Evolutionary conservation across 495 filamentous ascomycete species (phyloP), one percentile per base, ranked within the genome.

Genomic region (Penicillium waksmanii): DNA sequence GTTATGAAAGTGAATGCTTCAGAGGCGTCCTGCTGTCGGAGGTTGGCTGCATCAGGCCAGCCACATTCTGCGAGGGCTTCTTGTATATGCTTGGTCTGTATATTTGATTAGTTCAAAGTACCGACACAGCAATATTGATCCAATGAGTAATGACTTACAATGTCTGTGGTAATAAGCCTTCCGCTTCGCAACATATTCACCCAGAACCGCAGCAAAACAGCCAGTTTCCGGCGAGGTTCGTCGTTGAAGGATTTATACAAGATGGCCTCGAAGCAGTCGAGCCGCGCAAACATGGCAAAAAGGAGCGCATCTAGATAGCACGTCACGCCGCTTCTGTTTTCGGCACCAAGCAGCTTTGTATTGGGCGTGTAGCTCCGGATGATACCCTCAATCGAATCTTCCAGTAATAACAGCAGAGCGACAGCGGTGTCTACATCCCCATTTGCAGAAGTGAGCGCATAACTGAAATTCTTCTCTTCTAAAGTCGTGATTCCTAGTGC

Each of bases 1-100:
- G 94, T 96, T 51, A 98, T 91, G 73, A 97, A 97, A 0, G 87
- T 89, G 69, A 97, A 98, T 2, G 93, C 94, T 71, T 98, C 95
- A 0, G 95, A 97, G 2, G 89, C 87, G 73, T 98, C 95, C 66
- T 98, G 95, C 71, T 98, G 95, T 56, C 83, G 80, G 27, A 91
- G 66, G 43, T 82, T 75, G 15, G 82, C 82, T 36, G 93, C 94
- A 49, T 96, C 94, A 66, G 84, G 78, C 95, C 95, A 98, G 21
- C 95, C 95, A 72, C 94, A 97, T 34, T 85, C 86, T n/a, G 89
- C 86, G 12, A 98, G 74, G 2, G 92, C 80, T 18, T 91, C 83
- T 72, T 97, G 93, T 15, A 98, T 78, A 60, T 91, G 83, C 67
- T 87, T 80, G 13, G 91, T 96, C 92, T 96, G 65, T 10, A 10